phyloP scores from a whole-genome alignment of 108 stramenopile genomes.

The Cyclotella sp. region DNA sequence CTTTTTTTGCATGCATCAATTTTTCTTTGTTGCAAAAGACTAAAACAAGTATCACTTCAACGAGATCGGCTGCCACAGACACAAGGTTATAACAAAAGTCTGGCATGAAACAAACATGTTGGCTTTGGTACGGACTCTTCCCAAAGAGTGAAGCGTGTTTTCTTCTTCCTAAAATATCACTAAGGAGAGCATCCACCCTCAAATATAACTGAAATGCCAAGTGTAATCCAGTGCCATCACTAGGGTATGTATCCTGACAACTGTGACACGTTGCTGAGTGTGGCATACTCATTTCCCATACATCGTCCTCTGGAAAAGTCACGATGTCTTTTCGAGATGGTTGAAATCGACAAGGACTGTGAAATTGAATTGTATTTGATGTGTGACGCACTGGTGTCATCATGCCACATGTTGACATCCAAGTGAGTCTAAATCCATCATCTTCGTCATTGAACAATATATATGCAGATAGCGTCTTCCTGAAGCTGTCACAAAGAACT shows the following conservation, averaged over 20 bases:
- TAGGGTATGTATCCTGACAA: neutral
- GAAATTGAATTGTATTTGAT: neutral
- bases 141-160: conserved; percentile 46
- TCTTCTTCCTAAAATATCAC: conserved; percentile 52
- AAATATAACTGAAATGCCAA: conserved; percentile 59
- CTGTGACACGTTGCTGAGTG: conserved; percentile 33
- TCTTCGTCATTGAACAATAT: conserved; percentile 76
- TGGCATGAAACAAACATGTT: conserved; percentile 38
- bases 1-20: conserved; percentile 27
- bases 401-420: conserved; percentile 38
- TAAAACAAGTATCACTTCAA: conserved; percentile 58
- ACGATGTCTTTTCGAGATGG: conserved; percentile 48
- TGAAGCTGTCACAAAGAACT: conserved; percentile 14
- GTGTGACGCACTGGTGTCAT: conserved; percentile 2
- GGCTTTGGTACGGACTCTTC: conserved; percentile 31
- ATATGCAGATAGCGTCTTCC: conserved; percentile 48
- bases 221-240: conserved; percentile 12
- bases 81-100: conserved; percentile 71
- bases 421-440: conserved; percentile 75
- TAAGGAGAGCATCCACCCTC: conserved; percentile 62
- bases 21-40: conserved; percentile 57
- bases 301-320: conserved; percentile 21
- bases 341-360: conserved; percentile 12
- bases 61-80: conserved; percentile 43
- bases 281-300: conserved; percentile 44